phyloP scores from a whole-genome alignment of 805 yeast genomes.

The Yarrowia bubula region DNA sequence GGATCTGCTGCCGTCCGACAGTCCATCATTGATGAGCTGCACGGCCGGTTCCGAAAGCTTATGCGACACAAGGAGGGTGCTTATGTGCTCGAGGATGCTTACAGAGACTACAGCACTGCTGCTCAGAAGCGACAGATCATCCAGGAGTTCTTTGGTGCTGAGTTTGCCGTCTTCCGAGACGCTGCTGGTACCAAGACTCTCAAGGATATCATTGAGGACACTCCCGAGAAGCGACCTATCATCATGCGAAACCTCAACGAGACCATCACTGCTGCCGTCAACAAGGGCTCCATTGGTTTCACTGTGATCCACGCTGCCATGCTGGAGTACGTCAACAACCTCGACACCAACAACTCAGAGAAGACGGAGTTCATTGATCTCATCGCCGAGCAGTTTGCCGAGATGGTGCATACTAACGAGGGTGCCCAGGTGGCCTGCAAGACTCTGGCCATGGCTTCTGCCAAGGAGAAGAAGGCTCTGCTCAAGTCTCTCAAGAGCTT shows the following conservation, averaged over 20 bases:
- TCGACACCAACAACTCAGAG: slow-evolving; percentile 56
- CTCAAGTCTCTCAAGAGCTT: slow-evolving; percentile 72
- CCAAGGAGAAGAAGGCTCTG: slow-evolving; percentile 85
- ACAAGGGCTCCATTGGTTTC: slow-evolving; percentile 94
- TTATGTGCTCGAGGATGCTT: slow-evolving; percentile 91
- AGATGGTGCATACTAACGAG: slow-evolving; percentile 90
- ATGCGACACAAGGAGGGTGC: slow-evolving; percentile 99
- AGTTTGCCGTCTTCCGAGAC: slow-evolving; percentile 85
- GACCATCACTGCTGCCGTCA: slow-evolving; percentile 85
- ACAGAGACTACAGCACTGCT: slow-evolving; percentile 75
- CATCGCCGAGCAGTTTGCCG: slow-evolving; percentile 84
- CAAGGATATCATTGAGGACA: slow-evolving; percentile 61
- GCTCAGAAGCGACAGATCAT: slow-evolving; percentile 88
- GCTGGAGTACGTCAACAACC: slow-evolving; percentile 78
- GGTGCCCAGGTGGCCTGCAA: slow-evolving; percentile 90
- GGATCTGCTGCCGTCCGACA: slow-evolving; percentile 82
- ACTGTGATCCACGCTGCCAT: slow-evolving; percentile 94
- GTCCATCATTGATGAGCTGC: slow-evolving; percentile 74
- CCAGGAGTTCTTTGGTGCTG: slow-evolving; percentile 95
- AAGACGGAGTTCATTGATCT: slow-evolving; percentile 78
- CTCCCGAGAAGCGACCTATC: slow-evolving; percentile 73
- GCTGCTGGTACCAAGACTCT: slow-evolving; percentile 61
- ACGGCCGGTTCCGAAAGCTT: slow-evolving; percentile 84
- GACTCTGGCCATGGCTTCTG: slow-evolving; percentile 75
- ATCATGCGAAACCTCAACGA: slow-evolving; percentile 73